These are phyloP conservation scores for Diplodia seriata DNA, from an alignment of 2,329 filamentous ascomycete genomes.

Conservation along the genomic window DNA sequence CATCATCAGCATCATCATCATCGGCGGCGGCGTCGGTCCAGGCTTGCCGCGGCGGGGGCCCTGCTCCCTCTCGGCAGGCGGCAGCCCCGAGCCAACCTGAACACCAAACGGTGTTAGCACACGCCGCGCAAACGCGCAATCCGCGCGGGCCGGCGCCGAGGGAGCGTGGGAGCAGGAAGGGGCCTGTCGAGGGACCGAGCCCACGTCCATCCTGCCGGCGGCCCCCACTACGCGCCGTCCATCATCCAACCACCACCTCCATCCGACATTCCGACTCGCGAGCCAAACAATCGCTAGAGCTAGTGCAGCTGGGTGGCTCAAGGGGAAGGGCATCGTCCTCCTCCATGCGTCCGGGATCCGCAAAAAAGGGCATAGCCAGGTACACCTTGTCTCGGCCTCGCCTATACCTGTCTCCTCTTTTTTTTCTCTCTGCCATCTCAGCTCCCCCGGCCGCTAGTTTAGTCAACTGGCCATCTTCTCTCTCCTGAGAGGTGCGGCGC, in stretches of 20 bases:
- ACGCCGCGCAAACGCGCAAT: constrained; percentile 18
- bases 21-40: not conserved
- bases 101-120: constrained; percentile 14
- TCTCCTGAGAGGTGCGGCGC: constrained; percentile 3
- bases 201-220: not conserved
- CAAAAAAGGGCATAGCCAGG: constrained; percentile 4
- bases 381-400: constrained; percentile 25
- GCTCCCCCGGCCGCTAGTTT: not conserved
- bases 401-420: constrained; percentile 8
- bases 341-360: not conserved
- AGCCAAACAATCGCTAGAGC: not conserved
- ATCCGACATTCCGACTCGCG: constrained; percentile 1
- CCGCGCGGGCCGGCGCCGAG: constrained; percentile 26
- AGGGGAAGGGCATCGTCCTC: not conserved
- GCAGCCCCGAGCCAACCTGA: not conserved
- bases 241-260: not conserved
- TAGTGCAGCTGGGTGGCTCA: not conserved
- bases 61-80: constrained; percentile 12
- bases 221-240: not conserved
- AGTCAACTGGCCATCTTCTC: not conserved
- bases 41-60: not conserved
- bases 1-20: not conserved
- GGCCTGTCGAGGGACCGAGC: constrained; percentile 16
- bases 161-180: not conserved
- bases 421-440: not conserved